Percentiles rank a stretch among this genome's conserved stretches.
Conservation (phyloP, 2,329 filamentous ascomycete genomes). For the Fusarium chaquense region DNA sequence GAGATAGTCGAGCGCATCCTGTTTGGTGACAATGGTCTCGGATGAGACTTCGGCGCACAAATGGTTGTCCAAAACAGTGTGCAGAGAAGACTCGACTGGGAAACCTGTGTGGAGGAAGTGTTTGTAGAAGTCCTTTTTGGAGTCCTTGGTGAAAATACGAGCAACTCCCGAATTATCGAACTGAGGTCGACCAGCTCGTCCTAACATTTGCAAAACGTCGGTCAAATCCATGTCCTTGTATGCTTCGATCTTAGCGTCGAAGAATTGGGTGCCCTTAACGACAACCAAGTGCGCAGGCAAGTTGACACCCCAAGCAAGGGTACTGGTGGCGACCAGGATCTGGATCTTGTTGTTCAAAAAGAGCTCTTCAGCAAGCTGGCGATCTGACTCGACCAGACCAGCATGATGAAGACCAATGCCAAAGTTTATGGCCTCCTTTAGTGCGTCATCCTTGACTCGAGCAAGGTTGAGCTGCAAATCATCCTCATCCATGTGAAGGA, state of each 20-base stretch:
- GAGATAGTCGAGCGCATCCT: slow-evolving; percentile 96
- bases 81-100: slow-evolving; percentile 94
- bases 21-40: slow-evolving; percentile 91
- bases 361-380: slow-evolving; percentile 90
- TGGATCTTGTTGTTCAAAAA: slow-evolving; percentile 99
- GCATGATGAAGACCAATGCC: slow-evolving; percentile 98
- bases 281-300: slow-evolving; percentile 96
- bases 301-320: slow-evolving; percentile 98
- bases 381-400: slow-evolving; percentile 93
- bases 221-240: slow-evolving; percentile 99
- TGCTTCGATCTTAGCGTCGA: slow-evolving; percentile 95
- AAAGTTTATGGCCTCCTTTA: slow-evolving; percentile 95
- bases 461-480: slow-evolving; percentile 89
- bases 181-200: slow-evolving; percentile 92
- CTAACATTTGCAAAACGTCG: slow-evolving; percentile 97
- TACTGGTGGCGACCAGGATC: slow-evolving; percentile 94
- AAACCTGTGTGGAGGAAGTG: slow-evolving; percentile 99
- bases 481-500: slow-evolving; percentile 94
- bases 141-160: slow-evolving; percentile 95
- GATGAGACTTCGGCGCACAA: slow-evolving; percentile 94
- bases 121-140: slow-evolving; percentile 99
- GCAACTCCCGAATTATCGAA: slow-evolving; percentile 97
- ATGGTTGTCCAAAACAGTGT: slow-evolving; percentile 97
- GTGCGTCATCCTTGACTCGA: slow-evolving; percentile 90
- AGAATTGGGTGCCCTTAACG: slow-evolving; percentile 98